phyloP scores from a whole-genome alignment of 345 rosid genomes.

The Kernera saxatilis region DNA sequence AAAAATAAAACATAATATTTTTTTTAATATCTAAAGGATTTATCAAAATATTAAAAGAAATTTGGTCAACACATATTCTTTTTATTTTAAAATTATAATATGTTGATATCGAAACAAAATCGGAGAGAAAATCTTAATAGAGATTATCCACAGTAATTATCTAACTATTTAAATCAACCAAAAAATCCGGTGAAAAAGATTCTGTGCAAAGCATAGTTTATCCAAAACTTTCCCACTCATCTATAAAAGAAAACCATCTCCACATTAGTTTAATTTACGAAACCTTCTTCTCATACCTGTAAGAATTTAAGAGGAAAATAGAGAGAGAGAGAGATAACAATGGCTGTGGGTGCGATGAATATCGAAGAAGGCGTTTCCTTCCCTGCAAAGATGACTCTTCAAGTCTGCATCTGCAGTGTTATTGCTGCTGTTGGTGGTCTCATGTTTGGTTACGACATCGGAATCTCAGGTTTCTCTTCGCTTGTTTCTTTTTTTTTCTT shows the following conservation, averaged over 20 bases:
- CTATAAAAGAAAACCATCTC: conserved; percentile 7
- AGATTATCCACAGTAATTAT: background rate
- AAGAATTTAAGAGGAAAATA: too few species aligned
- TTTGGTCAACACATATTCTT: too few species aligned
- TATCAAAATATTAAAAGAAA: too few species aligned
- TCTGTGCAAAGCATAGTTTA: background rate
- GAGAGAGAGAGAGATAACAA: background rate
- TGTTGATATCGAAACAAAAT: too few species aligned
- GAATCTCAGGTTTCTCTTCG: conserved; percentile 60
- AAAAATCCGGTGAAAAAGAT: background rate
- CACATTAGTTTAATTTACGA: background rate
- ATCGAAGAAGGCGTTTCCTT: conserved; percentile 5
- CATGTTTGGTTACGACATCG: conserved; percentile 66
- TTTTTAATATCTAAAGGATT: too few species aligned
- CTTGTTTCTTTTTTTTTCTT: too few species aligned
- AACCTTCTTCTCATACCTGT: too few species aligned
- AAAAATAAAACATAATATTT: too few species aligned
- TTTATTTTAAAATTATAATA: too few species aligned
- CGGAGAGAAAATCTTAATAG: background rate
- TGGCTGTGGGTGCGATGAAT: background rate
- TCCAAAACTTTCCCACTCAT: background rate
- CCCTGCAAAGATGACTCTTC: conserved; percentile 26
- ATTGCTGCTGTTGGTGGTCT: conserved; percentile 71
- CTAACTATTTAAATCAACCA: background rate
- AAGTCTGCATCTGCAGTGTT: conserved; percentile 37